Evolutionary conservation across 371 early-diverging fungal genomes (phyloP).

Genomic region (Batrachochytrium dendrobatidis): DNA sequence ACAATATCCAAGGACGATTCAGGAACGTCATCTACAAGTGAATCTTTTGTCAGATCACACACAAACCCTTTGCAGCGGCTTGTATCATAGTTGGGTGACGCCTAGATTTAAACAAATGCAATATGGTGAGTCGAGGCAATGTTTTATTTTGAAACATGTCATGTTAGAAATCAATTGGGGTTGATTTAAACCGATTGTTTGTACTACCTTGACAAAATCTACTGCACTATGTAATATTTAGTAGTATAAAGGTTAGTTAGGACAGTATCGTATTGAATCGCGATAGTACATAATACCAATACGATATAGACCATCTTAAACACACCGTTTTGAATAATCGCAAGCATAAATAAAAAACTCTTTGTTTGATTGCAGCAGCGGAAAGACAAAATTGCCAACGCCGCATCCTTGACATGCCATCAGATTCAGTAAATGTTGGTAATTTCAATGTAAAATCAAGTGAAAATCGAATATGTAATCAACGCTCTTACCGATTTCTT

Average conservation of each 20-base stretch:
- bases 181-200: neutral
- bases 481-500: constrained; percentile 9
- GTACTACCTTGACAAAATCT: neutral
- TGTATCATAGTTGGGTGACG: constrained; percentile 26
- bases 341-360: constrained; percentile 34
- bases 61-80: constrained; percentile 37
- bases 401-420: constrained; percentile 77
- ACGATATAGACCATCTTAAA: too few species aligned
- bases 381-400: constrained; percentile 94
- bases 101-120: constrained; percentile 7
- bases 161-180: neutral
- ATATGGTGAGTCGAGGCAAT: too few species aligned
- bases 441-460: too few species aligned
- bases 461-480: too few species aligned
- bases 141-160: neutral
- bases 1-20: constrained; percentile 28
- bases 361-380: constrained; percentile 55
- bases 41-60: constrained; percentile 28
- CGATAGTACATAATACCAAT: too few species aligned
- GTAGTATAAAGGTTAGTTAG: neutral
- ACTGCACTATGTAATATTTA: neutral
- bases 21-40: constrained; percentile 24
- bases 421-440: neutral
- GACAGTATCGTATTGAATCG: too few species aligned
- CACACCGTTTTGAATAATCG: too few species aligned